These are phyloP conservation scores for Neurospora sp. DNA, from an alignment of 495 filamentous ascomycete genomes.

Conservation along the genomic window DNA sequence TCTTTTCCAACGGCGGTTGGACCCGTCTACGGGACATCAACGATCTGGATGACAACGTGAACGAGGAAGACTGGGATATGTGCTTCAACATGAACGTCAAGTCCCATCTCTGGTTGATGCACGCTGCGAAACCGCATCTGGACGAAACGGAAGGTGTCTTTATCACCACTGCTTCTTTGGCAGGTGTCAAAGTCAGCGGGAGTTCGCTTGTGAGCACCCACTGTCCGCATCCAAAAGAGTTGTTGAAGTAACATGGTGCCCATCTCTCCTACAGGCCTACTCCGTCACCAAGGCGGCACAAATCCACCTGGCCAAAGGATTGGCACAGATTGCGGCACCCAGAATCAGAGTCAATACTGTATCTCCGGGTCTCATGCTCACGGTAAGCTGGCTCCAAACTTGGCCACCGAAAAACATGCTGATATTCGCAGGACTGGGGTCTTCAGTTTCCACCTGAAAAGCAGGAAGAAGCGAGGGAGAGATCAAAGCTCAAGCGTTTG, in stretches of 20 bases:
- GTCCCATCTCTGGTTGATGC: conserved; percentile 44
- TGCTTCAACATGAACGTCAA: conserved; percentile 52
- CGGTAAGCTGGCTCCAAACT: conserved; percentile 18
- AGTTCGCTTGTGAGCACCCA: conserved; percentile 31
- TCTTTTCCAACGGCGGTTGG: conserved; percentile 51
- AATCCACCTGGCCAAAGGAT: conserved; percentile 42
- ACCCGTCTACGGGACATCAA: conserved; percentile 39
- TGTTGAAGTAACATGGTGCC: background rate
- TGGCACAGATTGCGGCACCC: conserved; percentile 40
- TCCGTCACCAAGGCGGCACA: conserved; percentile 47
- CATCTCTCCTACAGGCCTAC: conserved; percentile 26
- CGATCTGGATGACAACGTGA: conserved; percentile 43
- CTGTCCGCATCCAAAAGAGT: background rate
- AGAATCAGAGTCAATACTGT: conserved; percentile 46
- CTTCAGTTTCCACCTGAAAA: conserved; percentile 35
- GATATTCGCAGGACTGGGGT: conserved; percentile 39
- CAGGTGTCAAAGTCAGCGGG: conserved; percentile 42
- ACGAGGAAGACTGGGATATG: conserved; percentile 47
- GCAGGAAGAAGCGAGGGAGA: conserved; percentile 29
- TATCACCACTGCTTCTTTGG: conserved; percentile 42
- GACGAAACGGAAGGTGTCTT: conserved; percentile 42
- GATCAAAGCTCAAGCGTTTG: conserved; percentile 40
- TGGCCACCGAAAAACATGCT: background rate
- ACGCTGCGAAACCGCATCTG: conserved; percentile 36
- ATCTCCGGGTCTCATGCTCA: conserved; percentile 41